Base-by-base conservation (phyloP, 1,284 basidiomycete species). In the Ustilago curta region DNA sequence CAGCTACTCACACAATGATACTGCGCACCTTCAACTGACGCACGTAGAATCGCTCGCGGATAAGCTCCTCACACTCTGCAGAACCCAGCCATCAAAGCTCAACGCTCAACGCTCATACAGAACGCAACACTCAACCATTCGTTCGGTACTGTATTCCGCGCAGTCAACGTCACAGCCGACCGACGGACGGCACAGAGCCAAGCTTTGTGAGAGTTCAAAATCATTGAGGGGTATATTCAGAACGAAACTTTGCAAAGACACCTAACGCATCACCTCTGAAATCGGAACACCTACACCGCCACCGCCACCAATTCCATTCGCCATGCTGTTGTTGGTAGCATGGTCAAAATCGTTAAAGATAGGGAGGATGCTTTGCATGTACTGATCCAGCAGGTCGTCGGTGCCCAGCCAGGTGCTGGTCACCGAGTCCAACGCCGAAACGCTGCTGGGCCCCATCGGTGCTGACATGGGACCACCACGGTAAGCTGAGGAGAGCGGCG, bases 301-400 rank as follows among this genome's bases (percentile, higher is more conserved):
- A 0, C 70, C 70, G 0, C 62, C 66, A 8, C 66, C 66, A 21
- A 74, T 74, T 11, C 59, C 45, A 31, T 68, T 52, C 21, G 48
- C 49, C 65, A 68, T 68, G 53, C 45, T 69, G 60, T 54, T 69
- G 62, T 69, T 69, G 42, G 61, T 69, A 8, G 58, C 59, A 37
- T 74, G 71, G n/a, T 74, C 71, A 40, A 74, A 74, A 43, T 74
- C 71, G 40, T 74, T 74, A 35, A 74, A 74, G 54, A 74, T 74
- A 19, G 71, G 71, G 44, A 74, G 27, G 48, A 74, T 74, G 43
- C 71, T 74, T 40, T 74, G 71, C 71, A 74, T 74, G 62, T 74
- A 74, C 45, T 61, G 59, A 19, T 74, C 71, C 47, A 74, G 40
- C 43, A 74, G 51, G 21, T 74, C 71, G 48, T 74, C 71, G 5